Conservation (phyloP, 1,284 basidiomycete species). For the Stereum hirsutum region DNA sequence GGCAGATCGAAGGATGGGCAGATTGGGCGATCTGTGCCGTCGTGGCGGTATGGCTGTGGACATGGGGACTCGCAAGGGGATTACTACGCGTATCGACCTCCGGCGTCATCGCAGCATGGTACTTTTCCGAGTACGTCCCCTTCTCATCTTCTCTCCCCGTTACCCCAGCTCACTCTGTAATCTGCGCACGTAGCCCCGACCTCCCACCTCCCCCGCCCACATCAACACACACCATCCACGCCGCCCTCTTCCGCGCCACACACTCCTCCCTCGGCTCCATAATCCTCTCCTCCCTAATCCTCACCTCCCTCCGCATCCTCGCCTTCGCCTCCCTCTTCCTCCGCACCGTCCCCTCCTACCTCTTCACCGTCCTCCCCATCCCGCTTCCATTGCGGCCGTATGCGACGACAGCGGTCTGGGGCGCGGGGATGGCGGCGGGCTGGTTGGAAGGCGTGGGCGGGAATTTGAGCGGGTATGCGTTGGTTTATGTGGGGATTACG, state of each 20-base stretch:
- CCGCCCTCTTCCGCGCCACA: conserved; percentile 70
- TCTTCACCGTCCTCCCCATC: conserved; percentile 31
- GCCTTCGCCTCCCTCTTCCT: conserved; percentile 39
- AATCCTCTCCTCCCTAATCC: conserved; percentile 66
- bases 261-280: conserved; percentile 79
- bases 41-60: conserved; percentile 79
- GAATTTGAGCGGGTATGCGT: conserved; percentile 74
- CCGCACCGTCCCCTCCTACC: conserved; percentile 45
- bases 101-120: conserved; percentile 87
- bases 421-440: conserved; percentile 33
- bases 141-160: background rate
- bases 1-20: conserved; percentile 74
- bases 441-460: conserved; percentile 57
- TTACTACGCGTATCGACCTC: conserved; percentile 72
- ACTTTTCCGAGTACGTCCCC: conserved; percentile 67
- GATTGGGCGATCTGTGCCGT: conserved; percentile 73
- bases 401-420: conserved; percentile 30
- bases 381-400: conserved; percentile 29
- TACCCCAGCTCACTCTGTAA: background rate
- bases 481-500: conserved; percentile 82
- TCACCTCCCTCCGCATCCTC: conserved; percentile 59
- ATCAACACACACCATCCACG: conserved; percentile 66
- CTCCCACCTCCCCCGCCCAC: conserved; percentile 39
- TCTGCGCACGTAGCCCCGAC: conserved; percentile 31
- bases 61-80: conserved; percentile 82